Evolutionary conservation across 2,329 filamentous ascomycete species (phyloP), one percentile per base, ranked within the genome.

Genomic region (Sclerotinia nivalis): DNA sequence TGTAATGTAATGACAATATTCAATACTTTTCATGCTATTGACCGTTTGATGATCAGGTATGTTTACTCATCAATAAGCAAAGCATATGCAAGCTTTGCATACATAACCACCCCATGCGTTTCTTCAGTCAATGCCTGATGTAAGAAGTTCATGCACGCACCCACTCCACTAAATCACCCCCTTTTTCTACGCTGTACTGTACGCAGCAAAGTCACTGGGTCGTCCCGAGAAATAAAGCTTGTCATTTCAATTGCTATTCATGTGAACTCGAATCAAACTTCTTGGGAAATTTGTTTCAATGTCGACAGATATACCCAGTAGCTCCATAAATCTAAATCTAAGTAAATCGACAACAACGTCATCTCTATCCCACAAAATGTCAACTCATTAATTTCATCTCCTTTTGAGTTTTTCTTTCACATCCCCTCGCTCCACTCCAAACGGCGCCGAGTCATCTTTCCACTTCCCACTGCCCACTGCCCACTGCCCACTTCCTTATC

Each of bases 191-290:
- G 31, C 40, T 18, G 10, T 18, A 2, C 40, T 43, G 40, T 15
- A 37, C 22, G 31, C 31, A 37, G 31, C 10, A 10, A 22, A 37
- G 28, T 34, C 54, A 28, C 31, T 37, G 28, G 54, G 54, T n/a
- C 54, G 54, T 56, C 54, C 54, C 31, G 54, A 56, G 54, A 28
- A 25, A 8, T n/a, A 56, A 56, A 56, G 54, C 54, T 56, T 37
- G 9, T 56, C 54, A n/a, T n/a, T 37, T 56, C 31, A 2, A 31
- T 20, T 15, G 0, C 52, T 28, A 37, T 58, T n/a, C 55, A 56
- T 13, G 47, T 49, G 20, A 49, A 49, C 47, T 49, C 20, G 13
- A 43, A 43, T 43, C 40, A 15, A 43, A 43, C 5, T 6, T 6
- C 40, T 43, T 43, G 40, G 40, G 40, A 43, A 18, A 43, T 43